Percentiles rank a stretch among this genome's conserved stretches.
phyloP scores from a whole-genome alignment of 192 early-diverging fungal genomes.

The Piromyces sp. region DNA sequence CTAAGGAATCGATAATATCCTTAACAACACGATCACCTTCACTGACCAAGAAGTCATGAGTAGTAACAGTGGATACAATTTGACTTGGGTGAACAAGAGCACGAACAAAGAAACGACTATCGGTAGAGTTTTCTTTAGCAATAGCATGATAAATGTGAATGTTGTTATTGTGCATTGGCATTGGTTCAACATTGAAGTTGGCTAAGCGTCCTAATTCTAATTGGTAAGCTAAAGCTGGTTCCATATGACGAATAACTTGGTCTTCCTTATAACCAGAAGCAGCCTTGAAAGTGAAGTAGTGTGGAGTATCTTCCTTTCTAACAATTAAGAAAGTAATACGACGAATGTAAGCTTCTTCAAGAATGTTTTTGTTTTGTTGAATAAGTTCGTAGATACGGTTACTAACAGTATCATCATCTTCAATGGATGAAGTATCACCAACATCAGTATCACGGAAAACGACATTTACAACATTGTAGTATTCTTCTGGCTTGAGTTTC shows the following conservation, averaged over 20 bases:
- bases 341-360: slow-evolving; percentile 61
- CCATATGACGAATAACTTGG: slow-evolving; percentile 88
- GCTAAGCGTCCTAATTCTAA: slow-evolving; percentile 78
- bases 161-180: slow-evolving; percentile 82
- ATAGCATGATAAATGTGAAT: slow-evolving; percentile 91
- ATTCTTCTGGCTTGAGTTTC: background rate
- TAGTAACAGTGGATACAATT: slow-evolving; percentile 57
- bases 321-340: slow-evolving; percentile 80
- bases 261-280: slow-evolving; percentile 70
- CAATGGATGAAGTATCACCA: slow-evolving; percentile 14
- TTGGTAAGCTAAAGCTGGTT: slow-evolving; percentile 95
- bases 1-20: slow-evolving; percentile 87
- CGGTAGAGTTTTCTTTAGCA: slow-evolving; percentile 83
- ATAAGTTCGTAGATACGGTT: slow-evolving; percentile 46
- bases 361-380: slow-evolving; percentile 26
- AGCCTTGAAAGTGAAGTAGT: slow-evolving; percentile 94
- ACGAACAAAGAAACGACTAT: slow-evolving; percentile 94
- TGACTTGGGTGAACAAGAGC: slow-evolving; percentile 85
- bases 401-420: slow-evolving; percentile 46
- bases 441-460: slow-evolving; percentile 67
- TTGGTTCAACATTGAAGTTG: slow-evolving; percentile 93
- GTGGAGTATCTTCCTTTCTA: slow-evolving; percentile 64
- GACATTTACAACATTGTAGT: slow-evolving; percentile 49
- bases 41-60: slow-evolving; percentile 84
- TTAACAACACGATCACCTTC: slow-evolving; percentile 85